Conservation (phyloP, 176 grass and related monocot genomes). For the Triticum turgidum region DNA sequence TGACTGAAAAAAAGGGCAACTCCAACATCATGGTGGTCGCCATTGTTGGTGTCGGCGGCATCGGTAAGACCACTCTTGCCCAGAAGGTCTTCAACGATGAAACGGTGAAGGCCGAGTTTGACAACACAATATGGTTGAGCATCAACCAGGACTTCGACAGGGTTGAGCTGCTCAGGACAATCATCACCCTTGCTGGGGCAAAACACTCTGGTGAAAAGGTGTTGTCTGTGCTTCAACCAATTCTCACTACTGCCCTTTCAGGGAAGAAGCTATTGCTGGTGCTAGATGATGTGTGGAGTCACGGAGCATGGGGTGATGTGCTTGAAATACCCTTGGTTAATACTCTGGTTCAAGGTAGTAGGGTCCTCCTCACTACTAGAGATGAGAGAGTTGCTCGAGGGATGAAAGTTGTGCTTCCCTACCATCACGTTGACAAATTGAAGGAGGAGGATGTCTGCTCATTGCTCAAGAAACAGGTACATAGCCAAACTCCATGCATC, state of each 20-base stretch:
- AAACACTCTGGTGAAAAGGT: background rate
- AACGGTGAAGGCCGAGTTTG: background rate
- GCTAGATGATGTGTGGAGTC: constrained; percentile 27
- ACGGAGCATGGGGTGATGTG: background rate
- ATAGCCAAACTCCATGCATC: background rate
- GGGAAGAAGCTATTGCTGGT: background rate
- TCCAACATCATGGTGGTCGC: background rate
- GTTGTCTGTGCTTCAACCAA: accelerated
- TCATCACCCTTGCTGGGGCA: background rate
- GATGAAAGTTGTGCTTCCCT: background rate
- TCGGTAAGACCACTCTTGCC: constrained; percentile 50
- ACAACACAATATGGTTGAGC: constrained; percentile 24
- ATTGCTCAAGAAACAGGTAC: constrained; percentile 16
- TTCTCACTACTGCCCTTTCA: background rate
- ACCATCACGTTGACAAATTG: background rate
- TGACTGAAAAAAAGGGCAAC: background rate
- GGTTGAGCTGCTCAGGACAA: background rate
- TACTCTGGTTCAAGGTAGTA: background rate
- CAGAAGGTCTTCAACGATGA: constrained; percentile 23
- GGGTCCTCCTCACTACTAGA: constrained; percentile 1
- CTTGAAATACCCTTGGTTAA: background rate
- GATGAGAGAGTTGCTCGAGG: background rate
- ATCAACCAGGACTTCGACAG: background rate
- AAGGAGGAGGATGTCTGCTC: background rate
- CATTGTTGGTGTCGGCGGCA: constrained; percentile 35